These are phyloP conservation scores for Xerocomus nothofagi DNA, from an alignment of 1,284 basidiomycete species.

Conservation along the genomic window DNA sequence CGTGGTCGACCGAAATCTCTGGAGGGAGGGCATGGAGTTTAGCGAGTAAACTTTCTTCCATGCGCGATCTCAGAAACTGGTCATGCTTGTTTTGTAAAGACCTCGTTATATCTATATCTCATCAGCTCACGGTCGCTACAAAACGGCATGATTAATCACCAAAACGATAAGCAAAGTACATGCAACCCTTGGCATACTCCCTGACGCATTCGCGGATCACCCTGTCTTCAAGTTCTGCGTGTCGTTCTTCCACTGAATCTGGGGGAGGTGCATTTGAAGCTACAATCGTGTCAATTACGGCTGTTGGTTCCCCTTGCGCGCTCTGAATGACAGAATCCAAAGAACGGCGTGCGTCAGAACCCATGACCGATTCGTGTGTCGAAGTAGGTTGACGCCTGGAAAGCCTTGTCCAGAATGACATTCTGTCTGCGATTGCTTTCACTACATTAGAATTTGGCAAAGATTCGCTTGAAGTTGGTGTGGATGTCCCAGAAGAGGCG, in stretches of 20 bases:
- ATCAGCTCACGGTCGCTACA: neutral
- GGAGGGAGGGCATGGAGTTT: conserved; percentile 49
- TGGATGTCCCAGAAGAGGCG: conserved; percentile 54
- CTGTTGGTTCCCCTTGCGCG: conserved; percentile 46
- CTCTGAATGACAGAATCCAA: conserved; percentile 55
- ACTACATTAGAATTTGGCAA: conserved; percentile 50
- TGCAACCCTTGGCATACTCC: conserved; percentile 72
- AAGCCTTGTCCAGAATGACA: conserved; percentile 71
- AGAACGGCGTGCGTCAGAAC: conserved; percentile 39
- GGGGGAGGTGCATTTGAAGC: conserved; percentile 60
- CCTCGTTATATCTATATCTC: conserved; percentile 66
- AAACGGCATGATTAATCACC: conserved; percentile 47
- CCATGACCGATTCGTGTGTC: conserved; percentile 11
- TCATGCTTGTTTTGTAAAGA: conserved; percentile 80
- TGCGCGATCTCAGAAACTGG: conserved; percentile 52
- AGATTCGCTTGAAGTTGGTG: conserved; percentile 52
- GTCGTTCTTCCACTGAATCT: conserved; percentile 57
- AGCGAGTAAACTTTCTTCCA: conserved; percentile 54
- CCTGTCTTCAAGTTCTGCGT: conserved; percentile 73
- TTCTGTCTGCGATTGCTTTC: conserved; percentile 58
- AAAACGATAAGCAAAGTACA: conserved; percentile 80
- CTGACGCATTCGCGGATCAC: conserved; percentile 71
- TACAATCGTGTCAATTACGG: conserved; percentile 55
- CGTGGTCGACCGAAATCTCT: conserved; percentile 6
- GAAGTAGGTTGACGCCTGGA: conserved; percentile 42